phyloP scores from a whole-genome alignment of 2,329 filamentous ascomycete genomes.

The Venturia aucupariae region DNA sequence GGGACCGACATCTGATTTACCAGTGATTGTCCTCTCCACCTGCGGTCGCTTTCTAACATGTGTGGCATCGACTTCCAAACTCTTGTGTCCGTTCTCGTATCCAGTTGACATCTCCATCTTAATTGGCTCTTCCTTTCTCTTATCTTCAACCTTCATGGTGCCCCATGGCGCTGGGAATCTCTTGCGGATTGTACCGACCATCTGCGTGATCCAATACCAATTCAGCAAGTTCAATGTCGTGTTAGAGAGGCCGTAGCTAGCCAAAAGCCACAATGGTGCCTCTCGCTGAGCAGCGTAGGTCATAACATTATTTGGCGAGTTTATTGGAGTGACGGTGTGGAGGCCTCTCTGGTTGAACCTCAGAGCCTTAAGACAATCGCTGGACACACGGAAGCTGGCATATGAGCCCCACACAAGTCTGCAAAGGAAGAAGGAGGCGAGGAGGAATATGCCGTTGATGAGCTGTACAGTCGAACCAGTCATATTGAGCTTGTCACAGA shows the following conservation, averaged over 20 bases:
- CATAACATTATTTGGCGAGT: conserved; percentile 27
- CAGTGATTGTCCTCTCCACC: conserved; percentile 6
- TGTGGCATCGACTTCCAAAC: conserved; percentile 9
- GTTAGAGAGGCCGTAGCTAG: conserved; percentile 61
- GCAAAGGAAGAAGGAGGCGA: conserved; percentile 27
- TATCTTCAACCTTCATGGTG: conserved; percentile 26
- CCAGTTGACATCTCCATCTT: conserved; percentile 6
- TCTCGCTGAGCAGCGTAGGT: conserved; percentile 33
- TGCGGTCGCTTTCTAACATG: conserved; percentile 9
- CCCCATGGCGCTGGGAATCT: conserved; percentile 55
- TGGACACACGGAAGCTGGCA: conserved; percentile 55
- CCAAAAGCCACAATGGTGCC: conserved; percentile 57
- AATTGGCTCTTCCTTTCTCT: conserved; percentile 7
- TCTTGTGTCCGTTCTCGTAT: conserved; percentile 11
- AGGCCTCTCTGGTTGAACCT: conserved; percentile 15
- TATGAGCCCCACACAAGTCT: conserved; percentile 64
- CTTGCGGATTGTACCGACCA: conserved; percentile 71
- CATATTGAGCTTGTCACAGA: conserved; percentile 77
- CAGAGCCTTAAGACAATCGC: conserved; percentile 45
- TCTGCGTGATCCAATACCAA: conserved; percentile 79
- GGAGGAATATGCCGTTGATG: conserved; percentile 22
- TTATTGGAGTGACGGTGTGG: conserved; percentile 18
- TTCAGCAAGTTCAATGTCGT: conserved; percentile 66
- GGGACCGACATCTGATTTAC: background rate
- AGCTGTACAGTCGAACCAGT: conserved; percentile 63